Base-by-base conservation (phyloP, 495 filamentous ascomycete species). In the Aspergillus egyptiacus region DNA sequence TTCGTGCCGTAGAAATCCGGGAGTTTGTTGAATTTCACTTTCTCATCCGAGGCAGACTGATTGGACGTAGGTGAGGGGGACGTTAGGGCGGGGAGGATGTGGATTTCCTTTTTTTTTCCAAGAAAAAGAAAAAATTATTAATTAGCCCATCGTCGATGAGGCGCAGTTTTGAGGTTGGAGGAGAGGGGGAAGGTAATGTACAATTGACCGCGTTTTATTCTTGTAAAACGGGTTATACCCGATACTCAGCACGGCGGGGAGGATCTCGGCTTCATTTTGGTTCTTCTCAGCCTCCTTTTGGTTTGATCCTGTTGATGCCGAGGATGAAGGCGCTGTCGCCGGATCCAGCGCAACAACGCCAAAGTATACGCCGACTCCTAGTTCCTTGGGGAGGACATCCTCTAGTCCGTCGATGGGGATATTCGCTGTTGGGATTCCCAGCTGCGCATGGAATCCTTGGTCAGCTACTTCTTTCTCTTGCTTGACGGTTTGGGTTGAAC, bases 151-250 rank as follows among this genome's bases (percentile, higher is more conserved):
- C 27, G 23, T 31, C 18, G 45, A 47, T 31, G 51, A 45, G 32
- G 36, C 48, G 11, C 7, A 27, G 18, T 7, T 23, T 17, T 2
- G 15, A 14, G 33, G 17, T 20, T 20, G 18, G n/a, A 19, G 28
- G 22, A 22, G 25, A 18, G 14, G 13, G 11, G 18, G 34, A 9
- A 36, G 9, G 45, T 7, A 32, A 44, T 6, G 6, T 64, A 78
- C 76, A 56, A 91, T 86, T 31, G 79, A 84, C 15, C 87, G 77
- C 31, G 84, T 79, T 18, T 77, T 77, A 65, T 96, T 96, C 63
- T 89, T 90, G 71, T 94, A 96, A 66, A 88, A 94, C 0, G 90
- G 89, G 60, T 96, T 96, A 74, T 86, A 95, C n/a, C 91, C 90
- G 41, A 98, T 91, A 30, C 80, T 86, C 83, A 98, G 83, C 40